A percentile compares a stretch with the other conserved stretches of the same genome.
These are phyloP conservation scores for Solanum lycopersicoides DNA, from an alignment of 257 asterid genomes.

Conservation along the genomic window DNA sequence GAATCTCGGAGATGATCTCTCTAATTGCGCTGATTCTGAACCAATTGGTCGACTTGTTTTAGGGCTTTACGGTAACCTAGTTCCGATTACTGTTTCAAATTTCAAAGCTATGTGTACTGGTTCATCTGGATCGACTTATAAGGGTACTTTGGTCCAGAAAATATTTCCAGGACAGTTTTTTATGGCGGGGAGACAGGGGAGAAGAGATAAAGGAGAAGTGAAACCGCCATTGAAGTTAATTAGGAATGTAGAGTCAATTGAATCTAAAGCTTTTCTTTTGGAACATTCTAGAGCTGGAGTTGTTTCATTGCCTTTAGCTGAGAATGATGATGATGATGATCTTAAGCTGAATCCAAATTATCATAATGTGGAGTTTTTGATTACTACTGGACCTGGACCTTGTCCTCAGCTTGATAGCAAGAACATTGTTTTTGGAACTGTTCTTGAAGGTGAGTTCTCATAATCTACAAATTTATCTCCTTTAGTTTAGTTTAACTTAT, in stretches of 20 bases:
- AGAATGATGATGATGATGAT: conserved; percentile 79
- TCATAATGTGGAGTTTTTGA: conserved; percentile 86
- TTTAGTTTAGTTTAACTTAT: not conserved
- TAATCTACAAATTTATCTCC: not conserved
- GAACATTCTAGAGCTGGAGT: conserved; percentile 70
- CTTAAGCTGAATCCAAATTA: conserved; percentile 58
- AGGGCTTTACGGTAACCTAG: conserved; percentile 75
- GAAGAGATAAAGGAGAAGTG: conserved; percentile 79
- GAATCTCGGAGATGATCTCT: conserved; percentile 69
- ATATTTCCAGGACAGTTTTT: conserved; percentile 74
- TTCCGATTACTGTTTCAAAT: conserved; percentile 74
- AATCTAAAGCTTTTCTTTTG: conserved; percentile 51
- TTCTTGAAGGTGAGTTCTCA: conserved; percentile 59
- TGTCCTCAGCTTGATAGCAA: conserved; percentile 74
- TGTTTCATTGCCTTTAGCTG: conserved; percentile 69
- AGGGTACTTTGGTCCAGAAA: conserved; percentile 72
- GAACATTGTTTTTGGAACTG: conserved; percentile 87
- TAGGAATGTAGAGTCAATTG: conserved; percentile 57
- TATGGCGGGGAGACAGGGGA: conserved; percentile 76
- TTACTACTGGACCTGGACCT: conserved; percentile 93
- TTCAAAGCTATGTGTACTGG: conserved; percentile 84
- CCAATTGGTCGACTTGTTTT: conserved; percentile 67
- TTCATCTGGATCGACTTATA: conserved; percentile 60
- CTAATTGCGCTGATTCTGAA: conserved; percentile 53
- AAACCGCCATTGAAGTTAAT: conserved; percentile 42